These are phyloP conservation scores for Populus nigra DNA, from an alignment of 345 rosid species.

Conservation along the genomic window DNA sequence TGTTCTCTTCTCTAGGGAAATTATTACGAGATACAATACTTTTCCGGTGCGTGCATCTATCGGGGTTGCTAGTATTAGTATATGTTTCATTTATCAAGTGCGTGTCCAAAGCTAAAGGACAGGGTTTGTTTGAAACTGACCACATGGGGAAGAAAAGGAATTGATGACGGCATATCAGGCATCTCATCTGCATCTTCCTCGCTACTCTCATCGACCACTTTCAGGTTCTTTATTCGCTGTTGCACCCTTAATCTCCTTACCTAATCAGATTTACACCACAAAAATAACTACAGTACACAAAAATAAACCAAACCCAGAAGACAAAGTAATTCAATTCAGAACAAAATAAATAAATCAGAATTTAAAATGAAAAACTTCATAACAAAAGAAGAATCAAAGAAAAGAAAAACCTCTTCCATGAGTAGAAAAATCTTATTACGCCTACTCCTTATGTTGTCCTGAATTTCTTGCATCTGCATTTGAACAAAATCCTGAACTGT, in stretches of 20 bases:
- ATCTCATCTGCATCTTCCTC: conserved; percentile 68
- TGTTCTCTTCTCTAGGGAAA: no score
- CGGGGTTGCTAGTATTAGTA: no score
- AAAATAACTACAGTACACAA: no score
- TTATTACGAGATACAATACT: no score
- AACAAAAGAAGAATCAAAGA: not conserved
- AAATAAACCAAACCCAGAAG: not conserved
- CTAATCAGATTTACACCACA: conserved; percentile 14
- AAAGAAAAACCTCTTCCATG: conserved; percentile 77
- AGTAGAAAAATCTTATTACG: conserved; percentile 93
- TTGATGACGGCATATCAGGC: conserved; percentile 91
- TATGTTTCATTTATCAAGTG: no score
- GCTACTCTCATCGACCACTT: conserved; percentile 28
- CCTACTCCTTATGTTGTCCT: conserved; percentile 79
- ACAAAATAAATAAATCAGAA: not conserved
- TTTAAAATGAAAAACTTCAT: no score
- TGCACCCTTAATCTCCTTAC: conserved; percentile 85
- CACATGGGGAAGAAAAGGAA: conserved; percentile 78
- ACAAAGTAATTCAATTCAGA: not conserved
- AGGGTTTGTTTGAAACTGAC: conserved; percentile 32
- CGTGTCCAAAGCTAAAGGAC: not conserved
- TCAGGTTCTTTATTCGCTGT: conserved; percentile 61
- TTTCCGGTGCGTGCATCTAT: no score
- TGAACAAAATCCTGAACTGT: conserved; percentile 78
- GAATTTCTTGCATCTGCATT: conserved; percentile 85